Base-by-base conservation (phyloP, 2,329 filamentous ascomycete species). In the Ramularia endophylla region DNA sequence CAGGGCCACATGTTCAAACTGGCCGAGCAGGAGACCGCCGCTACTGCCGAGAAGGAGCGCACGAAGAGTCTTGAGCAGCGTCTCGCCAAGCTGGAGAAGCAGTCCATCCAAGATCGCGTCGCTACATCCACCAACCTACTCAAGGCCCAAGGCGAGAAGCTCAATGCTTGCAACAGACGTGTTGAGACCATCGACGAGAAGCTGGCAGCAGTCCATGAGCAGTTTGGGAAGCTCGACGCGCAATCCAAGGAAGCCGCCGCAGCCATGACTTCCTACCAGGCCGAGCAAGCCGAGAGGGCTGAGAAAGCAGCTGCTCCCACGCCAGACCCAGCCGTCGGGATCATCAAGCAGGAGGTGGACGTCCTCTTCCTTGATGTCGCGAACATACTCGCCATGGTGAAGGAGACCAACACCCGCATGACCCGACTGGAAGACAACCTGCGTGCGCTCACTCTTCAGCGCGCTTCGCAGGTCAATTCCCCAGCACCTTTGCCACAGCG, bases 351-450 rank as follows among this genome's bases (percentile, higher is more conserved):
- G 8, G 51, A 53, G 33, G 38, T 54, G 18, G 43, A 50, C 18
- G 39, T 47, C 13, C 43, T 55, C 15, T 55, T 52, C 44, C 41
- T 46, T 16, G 50, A 55, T 31, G 42, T 48, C 18, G 54, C 56
- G 27, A 48, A 44, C 12, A 44, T 54, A 27, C 13, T 51, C 27
- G 31, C 20, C 4, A 36, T 46, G 30, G 33, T 55, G 30, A 27
- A 42, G 9, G 44, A 50, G 5, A 32, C 40, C 38, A 43, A 47
- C 18, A 34, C 37, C 8, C 40, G 39, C 19, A 40, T 52, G 34
- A 29, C 28, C 9, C 43, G 46, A 12, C 31, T 56, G 8, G 36
- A 35, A 4, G 44, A 43, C n/a, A 48, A 52, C 19, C 40, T 57
- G 6, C 50, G 53, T 8, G 37, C 36, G 20, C 46, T 58, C 25